Conservation (phyloP, 2,329 filamentous ascomycete species). For the Rhynchosporium graminicola region DNA sequence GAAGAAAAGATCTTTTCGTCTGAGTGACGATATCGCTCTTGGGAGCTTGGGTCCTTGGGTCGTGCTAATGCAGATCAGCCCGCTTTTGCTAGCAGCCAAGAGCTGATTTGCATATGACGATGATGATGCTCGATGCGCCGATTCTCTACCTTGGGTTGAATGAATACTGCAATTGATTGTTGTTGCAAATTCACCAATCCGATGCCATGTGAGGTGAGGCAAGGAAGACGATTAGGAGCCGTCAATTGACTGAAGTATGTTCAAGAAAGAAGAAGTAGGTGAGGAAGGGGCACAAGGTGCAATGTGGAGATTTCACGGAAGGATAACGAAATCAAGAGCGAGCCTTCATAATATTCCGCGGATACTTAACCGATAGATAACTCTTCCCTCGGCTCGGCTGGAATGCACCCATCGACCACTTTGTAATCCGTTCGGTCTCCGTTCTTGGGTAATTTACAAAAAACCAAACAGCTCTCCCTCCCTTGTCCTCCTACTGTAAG, state of each 20-base stretch:
- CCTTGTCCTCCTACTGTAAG: neutral
- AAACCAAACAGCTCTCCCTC: constrained; percentile 1
- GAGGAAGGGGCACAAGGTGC: neutral
- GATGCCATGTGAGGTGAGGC: neutral
- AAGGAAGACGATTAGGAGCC: neutral
- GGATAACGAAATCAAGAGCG: neutral
- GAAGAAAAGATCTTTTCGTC: constrained; percentile 2
- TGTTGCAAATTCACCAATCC: neutral
- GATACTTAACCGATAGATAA: too few relatives aligned
- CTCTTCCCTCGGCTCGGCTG: too few relatives aligned
- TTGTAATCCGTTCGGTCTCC: too few relatives aligned
- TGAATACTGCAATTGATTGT: neutral
- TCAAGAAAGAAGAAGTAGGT: neutral
- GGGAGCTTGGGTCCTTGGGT: constrained; percentile 3
- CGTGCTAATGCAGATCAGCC: constrained; percentile 25
- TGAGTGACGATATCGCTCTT: constrained; percentile 13
- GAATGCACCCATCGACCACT: too few relatives aligned
- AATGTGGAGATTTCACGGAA: neutral
- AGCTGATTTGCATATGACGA: constrained; percentile 10
- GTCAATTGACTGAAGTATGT: neutral
- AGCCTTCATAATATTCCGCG: too few relatives aligned
- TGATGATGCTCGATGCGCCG: neutral
- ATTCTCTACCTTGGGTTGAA: neutral
- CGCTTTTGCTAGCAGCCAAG: constrained; percentile 23
- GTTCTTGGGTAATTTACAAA: too few relatives aligned